A percentile compares a stretch with the other conserved stretches of the same genome.
phyloP scores from a whole-genome alignment of 1,284 basidiomycete genomes.

The Porodaedalea pini region DNA sequence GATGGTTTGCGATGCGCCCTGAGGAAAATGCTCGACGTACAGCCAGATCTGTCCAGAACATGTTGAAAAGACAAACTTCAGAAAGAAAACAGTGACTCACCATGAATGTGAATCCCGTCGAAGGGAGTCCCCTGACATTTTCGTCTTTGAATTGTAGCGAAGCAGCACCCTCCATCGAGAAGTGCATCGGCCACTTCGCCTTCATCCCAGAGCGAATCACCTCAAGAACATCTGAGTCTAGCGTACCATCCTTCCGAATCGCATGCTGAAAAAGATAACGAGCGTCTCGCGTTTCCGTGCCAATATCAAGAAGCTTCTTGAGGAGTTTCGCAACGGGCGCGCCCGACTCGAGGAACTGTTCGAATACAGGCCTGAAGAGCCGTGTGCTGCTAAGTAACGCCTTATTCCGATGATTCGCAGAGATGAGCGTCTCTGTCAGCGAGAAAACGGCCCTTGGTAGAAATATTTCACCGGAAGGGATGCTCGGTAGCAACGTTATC shows the following conservation, averaged over 20 bases:
- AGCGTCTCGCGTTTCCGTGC: constrained; percentile 57
- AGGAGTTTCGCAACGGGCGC: constrained; percentile 48
- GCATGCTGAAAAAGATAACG: constrained; percentile 57
- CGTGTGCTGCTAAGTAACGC: constrained; percentile 2
- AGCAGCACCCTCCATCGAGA: constrained; percentile 58
- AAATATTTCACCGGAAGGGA: constrained; percentile 5
- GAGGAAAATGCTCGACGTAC: constrained; percentile 58
- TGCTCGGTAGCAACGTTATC: background rate
- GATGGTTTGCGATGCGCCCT: constrained; percentile 37
- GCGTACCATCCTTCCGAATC: constrained; percentile 28
- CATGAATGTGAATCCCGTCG: constrained; percentile 67
- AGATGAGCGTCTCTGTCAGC: constrained; percentile 1
- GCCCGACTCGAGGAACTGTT: constrained; percentile 26
- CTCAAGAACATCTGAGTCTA: constrained; percentile 65
- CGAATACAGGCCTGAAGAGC: constrained; percentile 28
- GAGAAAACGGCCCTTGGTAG: background rate
- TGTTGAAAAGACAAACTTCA: constrained; percentile 10
- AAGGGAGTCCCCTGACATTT: constrained; percentile 46
- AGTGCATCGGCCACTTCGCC: constrained; percentile 70
- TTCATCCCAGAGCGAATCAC: constrained; percentile 64
- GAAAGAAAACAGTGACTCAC: constrained; percentile 31
- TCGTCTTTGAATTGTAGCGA: constrained; percentile 45
- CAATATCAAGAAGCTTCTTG: constrained; percentile 64
- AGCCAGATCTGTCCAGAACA: constrained; percentile 57
- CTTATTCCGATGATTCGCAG: constrained; percentile 16